These are phyloP conservation scores for Tremellales sp. DNA, from an alignment of 1,284 basidiomycete species.

Conservation along the genomic window DNA sequence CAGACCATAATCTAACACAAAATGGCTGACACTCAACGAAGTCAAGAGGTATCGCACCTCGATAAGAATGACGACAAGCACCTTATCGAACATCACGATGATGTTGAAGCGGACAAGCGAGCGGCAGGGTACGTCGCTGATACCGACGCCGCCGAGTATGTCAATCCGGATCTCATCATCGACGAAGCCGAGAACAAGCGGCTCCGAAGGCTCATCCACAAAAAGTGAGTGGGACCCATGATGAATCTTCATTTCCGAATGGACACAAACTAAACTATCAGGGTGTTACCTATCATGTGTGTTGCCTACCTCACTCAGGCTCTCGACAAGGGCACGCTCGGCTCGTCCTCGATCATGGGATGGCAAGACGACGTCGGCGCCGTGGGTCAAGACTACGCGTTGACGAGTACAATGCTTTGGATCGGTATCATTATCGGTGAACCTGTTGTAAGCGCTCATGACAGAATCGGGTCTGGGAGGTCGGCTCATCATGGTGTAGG, in stretches of 20 bases:
- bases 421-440: conserved; percentile 26
- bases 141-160: conserved; percentile 14
- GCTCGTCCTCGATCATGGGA: conserved; percentile 32
- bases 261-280: background rate
- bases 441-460: conserved; percentile 14
- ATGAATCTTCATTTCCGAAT: too few relatives aligned
- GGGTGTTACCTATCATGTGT: conserved; percentile 29
- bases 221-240: too few relatives aligned
- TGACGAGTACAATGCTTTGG: conserved; percentile 28
- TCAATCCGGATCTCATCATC: conserved; percentile 21
- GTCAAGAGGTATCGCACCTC: too few relatives aligned
- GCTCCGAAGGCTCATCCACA: conserved; percentile 19
- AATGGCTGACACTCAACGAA: too few relatives aligned
- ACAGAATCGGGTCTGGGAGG: too few relatives aligned
- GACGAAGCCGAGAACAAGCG: conserved; percentile 16
- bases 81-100: too few relatives aligned
- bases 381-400: conserved; percentile 31
- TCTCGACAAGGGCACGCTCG: conserved; percentile 25
- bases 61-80: too few relatives aligned
- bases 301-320: conserved; percentile 30
- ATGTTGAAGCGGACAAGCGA: too few relatives aligned
- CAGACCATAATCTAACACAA: too few relatives aligned
- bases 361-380: conserved; percentile 31
- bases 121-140: conserved; percentile 9
- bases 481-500: conserved; percentile 3